A percentile compares a stretch with the other conserved stretches of the same genome.
Conservation (phyloP, 202 grass and related monocot species). For the Carex arenaria region DNA sequence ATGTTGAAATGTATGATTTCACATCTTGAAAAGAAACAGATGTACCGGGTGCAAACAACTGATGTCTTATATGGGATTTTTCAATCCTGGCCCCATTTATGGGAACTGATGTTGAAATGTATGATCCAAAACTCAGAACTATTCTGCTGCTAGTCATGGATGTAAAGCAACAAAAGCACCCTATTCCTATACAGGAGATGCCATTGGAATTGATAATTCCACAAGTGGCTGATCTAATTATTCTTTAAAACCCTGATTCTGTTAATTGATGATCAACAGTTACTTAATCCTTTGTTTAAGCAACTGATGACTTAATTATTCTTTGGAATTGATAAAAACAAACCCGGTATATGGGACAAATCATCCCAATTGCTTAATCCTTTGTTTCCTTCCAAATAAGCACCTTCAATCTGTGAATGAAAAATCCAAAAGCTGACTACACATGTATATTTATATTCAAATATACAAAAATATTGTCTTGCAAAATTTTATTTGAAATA, state of each 20-base stretch:
- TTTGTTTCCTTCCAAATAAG: constrained; percentile 48
- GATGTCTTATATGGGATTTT: no score
- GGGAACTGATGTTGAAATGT: not conserved
- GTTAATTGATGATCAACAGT: not conserved
- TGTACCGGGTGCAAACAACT: not conserved
- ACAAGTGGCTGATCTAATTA: not conserved
- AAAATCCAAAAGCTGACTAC: not conserved
- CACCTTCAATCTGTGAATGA: constrained; percentile 47
- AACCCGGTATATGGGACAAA: constrained; percentile 40
- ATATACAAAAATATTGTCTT: not conserved
- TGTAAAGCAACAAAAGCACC: not conserved
- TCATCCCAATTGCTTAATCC: constrained; percentile 69
- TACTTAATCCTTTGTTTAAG: no score
- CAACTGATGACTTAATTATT: not conserved
- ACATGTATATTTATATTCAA: not conserved
- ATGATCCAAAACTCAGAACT: not conserved
- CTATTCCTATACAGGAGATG: not conserved
- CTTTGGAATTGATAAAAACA: not conserved
- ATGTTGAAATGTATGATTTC: not conserved
- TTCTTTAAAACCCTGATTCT: not conserved
- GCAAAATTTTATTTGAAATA: not conserved
- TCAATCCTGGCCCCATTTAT: not conserved
- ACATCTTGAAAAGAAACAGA: not conserved
- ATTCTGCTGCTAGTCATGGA: not conserved
- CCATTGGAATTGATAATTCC: not conserved